Evolutionary conservation across 2,329 filamentous ascomycete genomes (phyloP).

Genomic region (Trichothecium roseum): DNA sequence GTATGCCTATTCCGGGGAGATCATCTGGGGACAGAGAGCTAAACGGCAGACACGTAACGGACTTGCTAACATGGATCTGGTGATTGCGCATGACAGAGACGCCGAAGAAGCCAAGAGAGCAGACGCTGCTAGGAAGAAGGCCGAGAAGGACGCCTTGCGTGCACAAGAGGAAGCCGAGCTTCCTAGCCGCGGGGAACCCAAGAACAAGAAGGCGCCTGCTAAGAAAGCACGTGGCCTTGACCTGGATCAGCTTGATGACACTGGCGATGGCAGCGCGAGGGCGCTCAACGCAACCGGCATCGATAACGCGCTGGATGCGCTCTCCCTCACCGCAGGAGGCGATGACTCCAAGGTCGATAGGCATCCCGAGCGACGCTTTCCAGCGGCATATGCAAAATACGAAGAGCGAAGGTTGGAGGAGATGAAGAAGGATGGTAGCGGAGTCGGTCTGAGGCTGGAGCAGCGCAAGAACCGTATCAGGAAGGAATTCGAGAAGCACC

Average conservation of each 20-base stretch:
- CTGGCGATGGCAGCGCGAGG: constrained; percentile 31
- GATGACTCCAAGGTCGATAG: constrained; percentile 65
- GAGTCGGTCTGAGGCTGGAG: constrained; percentile 63
- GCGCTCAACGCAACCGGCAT: constrained; percentile 78
- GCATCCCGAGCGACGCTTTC: constrained; percentile 80
- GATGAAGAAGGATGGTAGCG: constrained; percentile 71
- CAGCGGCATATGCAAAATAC: constrained; percentile 74
- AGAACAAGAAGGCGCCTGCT: constrained; percentile 56
- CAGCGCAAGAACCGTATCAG: constrained; percentile 76
- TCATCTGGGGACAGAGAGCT: not conserved
- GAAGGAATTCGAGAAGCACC: constrained; percentile 91
- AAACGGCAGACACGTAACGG: too few relatives aligned
- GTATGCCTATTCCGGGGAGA: not conserved
- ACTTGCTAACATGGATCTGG: too few relatives aligned
- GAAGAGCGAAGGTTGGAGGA: constrained; percentile 74
- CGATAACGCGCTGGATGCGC: constrained; percentile 84
- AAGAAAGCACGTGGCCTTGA: constrained; percentile 67
- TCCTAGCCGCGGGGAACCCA: constrained; percentile 47
- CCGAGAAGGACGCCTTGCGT: constrained; percentile 74
- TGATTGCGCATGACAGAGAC: constrained; percentile 17
- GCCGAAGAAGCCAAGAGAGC: constrained; percentile 55
- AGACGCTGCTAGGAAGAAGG: constrained; percentile 84
- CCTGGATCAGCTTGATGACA: constrained; percentile 62
- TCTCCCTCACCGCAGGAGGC: constrained; percentile 51
- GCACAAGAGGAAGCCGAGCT: constrained; percentile 69